A percentile compares a stretch with the other conserved stretches of the same genome.
phyloP scores from a whole-genome alignment of 2,329 filamentous ascomycete species.

The Ophiosphaerella narmari region DNA sequence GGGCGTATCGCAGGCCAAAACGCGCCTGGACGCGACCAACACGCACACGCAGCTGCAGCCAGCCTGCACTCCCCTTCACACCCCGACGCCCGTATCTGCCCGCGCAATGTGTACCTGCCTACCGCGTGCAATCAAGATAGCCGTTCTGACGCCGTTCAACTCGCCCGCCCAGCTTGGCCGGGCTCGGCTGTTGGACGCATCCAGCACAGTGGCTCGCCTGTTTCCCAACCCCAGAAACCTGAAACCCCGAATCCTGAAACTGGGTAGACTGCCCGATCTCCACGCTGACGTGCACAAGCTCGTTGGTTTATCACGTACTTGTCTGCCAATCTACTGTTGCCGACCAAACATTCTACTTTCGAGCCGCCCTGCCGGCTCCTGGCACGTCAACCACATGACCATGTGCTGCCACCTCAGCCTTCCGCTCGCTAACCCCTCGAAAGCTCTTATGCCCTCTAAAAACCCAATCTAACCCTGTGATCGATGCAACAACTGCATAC shows the following conservation, averaged over 20 bases:
- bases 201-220: slow-evolving; percentile 15
- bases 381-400: slow-evolving; percentile 18
- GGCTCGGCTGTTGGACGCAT: slow-evolving; percentile 13
- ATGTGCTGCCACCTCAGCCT: slow-evolving; percentile 20
- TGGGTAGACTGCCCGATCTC: slow-evolving; percentile 1
- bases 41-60: slow-evolving; percentile 24
- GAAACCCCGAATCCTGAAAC: slow-evolving; percentile 4
- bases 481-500: slow-evolving; percentile 29
- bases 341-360: too few relatives aligned
- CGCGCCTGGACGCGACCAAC: slow-evolving; percentile 20
- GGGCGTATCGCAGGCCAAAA: slow-evolving; percentile 22
- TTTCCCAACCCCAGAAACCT: background rate
- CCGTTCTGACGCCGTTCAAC: slow-evolving; percentile 18
- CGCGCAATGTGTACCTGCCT: slow-evolving; percentile 8
- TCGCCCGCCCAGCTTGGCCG: slow-evolving; percentile 14
- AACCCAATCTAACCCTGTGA: slow-evolving; percentile 38
- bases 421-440: slow-evolving; percentile 33
- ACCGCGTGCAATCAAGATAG: slow-evolving; percentile 6
- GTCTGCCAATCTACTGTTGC: too few relatives aligned
- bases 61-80: slow-evolving; percentile 11
- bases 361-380: background rate
- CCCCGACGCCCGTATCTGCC: slow-evolving; percentile 2
- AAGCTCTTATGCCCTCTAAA: slow-evolving; percentile 37
- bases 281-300: background rate
- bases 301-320: too few relatives aligned